Evolutionary conservation across 2,329 filamentous ascomycete genomes (phyloP).

Genomic region (Neopestalotiopsis sp.): DNA sequence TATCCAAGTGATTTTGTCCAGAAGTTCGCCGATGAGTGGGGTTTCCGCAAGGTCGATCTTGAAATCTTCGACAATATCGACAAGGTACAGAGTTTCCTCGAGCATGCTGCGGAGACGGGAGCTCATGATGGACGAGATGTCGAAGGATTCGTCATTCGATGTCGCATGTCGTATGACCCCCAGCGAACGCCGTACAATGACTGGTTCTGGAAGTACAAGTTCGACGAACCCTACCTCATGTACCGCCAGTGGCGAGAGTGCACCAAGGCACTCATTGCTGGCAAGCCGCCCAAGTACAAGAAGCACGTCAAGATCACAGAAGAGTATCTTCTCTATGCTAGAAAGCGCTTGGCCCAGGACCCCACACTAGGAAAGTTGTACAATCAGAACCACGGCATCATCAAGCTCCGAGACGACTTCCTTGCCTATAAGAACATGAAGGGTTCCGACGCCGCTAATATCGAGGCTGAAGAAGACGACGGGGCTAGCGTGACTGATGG

Average conservation of each 20-base stretch:
- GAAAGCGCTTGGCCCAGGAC: slow-evolving; percentile 72
- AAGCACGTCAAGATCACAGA: slow-evolving; percentile 91
- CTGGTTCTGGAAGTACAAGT: slow-evolving; percentile 99
- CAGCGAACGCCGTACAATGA: slow-evolving; percentile 69
- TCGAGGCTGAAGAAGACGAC: slow-evolving; percentile 64
- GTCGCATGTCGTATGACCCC: slow-evolving; percentile 67
- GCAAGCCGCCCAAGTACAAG: slow-evolving; percentile 75
- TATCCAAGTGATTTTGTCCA: slow-evolving; percentile 85
- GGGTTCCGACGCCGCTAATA: slow-evolving; percentile 84
- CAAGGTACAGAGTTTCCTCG: slow-evolving; percentile 79
- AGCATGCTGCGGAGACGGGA: slow-evolving; percentile 84
- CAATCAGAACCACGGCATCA: slow-evolving; percentile 91
- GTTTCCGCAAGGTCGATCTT: slow-evolving; percentile 87
- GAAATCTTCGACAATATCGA: slow-evolving; percentile 76
- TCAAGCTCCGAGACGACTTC: slow-evolving; percentile 87
- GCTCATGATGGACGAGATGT: slow-evolving; percentile 90
- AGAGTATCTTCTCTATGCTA: slow-evolving; percentile 85
- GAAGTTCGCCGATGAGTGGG: slow-evolving; percentile 88
- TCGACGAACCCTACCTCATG: slow-evolving; percentile 98
- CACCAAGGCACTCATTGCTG: slow-evolving; percentile 85
- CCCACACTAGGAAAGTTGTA: slow-evolving; percentile 73
- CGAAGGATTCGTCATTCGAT: slow-evolving; percentile 95
- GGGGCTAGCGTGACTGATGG: slow-evolving; percentile 65
- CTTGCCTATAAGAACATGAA: slow-evolving; percentile 82
- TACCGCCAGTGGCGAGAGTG: slow-evolving; percentile 98